Conservation (phyloP, 202 grass and related monocot genomes). For the Hordeum pubiflorum region DNA sequence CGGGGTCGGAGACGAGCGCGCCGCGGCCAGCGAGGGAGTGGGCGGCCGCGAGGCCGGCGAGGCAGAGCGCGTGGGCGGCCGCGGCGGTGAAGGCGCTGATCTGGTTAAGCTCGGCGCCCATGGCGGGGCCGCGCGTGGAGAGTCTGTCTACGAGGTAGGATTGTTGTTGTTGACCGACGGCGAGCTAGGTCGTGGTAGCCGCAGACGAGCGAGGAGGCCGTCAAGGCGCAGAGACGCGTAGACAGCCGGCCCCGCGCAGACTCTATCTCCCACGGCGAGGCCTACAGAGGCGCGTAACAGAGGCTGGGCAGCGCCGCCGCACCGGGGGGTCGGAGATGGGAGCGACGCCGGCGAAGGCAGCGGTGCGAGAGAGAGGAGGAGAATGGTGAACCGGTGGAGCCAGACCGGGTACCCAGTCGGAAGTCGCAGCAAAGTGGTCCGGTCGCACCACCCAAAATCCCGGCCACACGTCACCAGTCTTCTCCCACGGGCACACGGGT, state of each 20-base stretch:
- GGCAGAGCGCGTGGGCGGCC: conserved; percentile 44
- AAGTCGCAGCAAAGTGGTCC: neutral
- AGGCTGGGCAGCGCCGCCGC: too few species aligned
- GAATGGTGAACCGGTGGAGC: neutral
- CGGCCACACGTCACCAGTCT: neutral
- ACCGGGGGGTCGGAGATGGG: too few species aligned
- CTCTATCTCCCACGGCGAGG: too few species aligned
- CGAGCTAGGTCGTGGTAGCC: neutral
- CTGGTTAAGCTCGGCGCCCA: conserved; percentile 9
- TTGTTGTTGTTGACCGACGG: neutral
- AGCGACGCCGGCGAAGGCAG: neutral
- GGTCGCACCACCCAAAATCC: neutral
- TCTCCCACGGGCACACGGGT: neutral
- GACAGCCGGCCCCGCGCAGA: too few species aligned
- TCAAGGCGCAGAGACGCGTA: neutral
- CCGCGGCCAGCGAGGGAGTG: conserved; percentile 21
- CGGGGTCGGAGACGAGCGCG: conserved; percentile 48
- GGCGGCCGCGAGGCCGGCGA: conserved; percentile 34
- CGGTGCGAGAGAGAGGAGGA: neutral
- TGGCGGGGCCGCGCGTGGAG: neutral
- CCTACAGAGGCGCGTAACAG: too few species aligned
- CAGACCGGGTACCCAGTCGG: neutral
- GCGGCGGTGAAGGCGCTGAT: conserved; percentile 15
- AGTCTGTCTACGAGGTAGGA: neutral
- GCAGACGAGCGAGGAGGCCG: neutral